phyloP scores from a whole-genome alignment of 768 basidiomycete genomes.

The Phylloporus rhodoxanthus region DNA sequence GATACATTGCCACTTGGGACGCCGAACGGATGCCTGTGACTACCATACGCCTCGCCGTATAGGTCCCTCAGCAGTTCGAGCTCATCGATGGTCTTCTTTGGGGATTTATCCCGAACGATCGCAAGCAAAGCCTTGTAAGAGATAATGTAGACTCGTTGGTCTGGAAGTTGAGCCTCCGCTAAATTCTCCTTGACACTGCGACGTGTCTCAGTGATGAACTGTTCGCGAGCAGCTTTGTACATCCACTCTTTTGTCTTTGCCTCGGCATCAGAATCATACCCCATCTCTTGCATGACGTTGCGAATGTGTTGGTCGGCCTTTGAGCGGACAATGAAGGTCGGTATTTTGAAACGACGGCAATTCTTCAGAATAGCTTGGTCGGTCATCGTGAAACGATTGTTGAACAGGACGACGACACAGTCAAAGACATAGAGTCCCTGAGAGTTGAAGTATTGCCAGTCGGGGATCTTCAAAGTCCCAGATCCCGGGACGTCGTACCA shows the following conservation, averaged over 20 bases:
- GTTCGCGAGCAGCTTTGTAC: constrained; percentile 23
- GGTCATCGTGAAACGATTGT: constrained; percentile 32
- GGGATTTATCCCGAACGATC: constrained; percentile 21
- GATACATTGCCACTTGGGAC: constrained; percentile 1
- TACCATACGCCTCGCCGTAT: constrained; percentile 11
- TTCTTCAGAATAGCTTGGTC: constrained; percentile 33
- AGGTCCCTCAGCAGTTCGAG: constrained; percentile 25
- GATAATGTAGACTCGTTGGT: constrained; percentile 28
- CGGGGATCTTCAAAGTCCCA: constrained; percentile 31
- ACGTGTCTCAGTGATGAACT: constrained; percentile 25
- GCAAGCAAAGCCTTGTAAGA: constrained; percentile 20
- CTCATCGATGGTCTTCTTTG: constrained; percentile 24
- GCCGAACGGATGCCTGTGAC: constrained; percentile 7
- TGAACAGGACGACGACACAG: constrained; percentile 31
- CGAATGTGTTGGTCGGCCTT: constrained; percentile 32
- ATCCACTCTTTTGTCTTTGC: constrained; percentile 10
- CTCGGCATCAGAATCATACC: constrained; percentile 23
- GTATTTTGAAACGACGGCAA: constrained; percentile 31
- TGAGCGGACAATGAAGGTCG: constrained; percentile 33
- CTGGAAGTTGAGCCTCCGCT: constrained; percentile 20
- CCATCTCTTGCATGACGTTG: constrained; percentile 24
- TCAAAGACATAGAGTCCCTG: constrained; percentile 36
- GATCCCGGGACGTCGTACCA: constrained; percentile 39
- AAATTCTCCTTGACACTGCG: constrained; percentile 23
- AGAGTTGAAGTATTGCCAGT: constrained; percentile 36